Evolutionary conservation across 306 rosid genomes (phyloP), one percentile per base, ranked within the genome.

Genomic region (Inga oerstediana): DNA sequence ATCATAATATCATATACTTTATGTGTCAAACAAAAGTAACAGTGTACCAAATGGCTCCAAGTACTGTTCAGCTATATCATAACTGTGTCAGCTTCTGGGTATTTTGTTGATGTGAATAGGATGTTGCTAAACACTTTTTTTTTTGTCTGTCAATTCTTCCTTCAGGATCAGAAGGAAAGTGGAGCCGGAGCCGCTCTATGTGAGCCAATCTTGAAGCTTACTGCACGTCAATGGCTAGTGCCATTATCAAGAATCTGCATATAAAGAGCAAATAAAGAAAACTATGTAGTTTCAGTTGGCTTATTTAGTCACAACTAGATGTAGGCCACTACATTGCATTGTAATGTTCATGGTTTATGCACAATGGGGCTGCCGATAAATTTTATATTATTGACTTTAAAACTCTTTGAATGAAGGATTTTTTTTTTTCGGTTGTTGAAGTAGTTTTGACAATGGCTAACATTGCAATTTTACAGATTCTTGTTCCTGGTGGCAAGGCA

Each of bases 151-250:
- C 78, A 45, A 74, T 52, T 86, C 81, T 68, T 81, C 35, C 87
- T 85, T 79, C 91, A 93, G 98, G 99, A 96, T 96, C 84, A 88
- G 89, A 84, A 80, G 93, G 85, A 94, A 91, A 79, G 93, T 89
- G 81, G 94, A 88, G 88, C 94, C 97, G 32, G 90, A 91, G 84
- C 97, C 98, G 64, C 87, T 97, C 66, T 94, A 89, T 83, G 90
- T 84, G 69, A 83, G 81, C 83, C 34, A 52, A 72, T 72, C 3
- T 22, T 30, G 62, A 35, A 58, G 70, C 76, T 59, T 49, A 72
- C 61, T 27, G 45, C 43, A n/a, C 71, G 37, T 75, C 74, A 66
- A 9, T 51, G 49, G 46, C 51, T 44, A 52, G 72, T 22, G 37
- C 34, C 16, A 19, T 22, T 41, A n/a, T 67, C 30, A n/a, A 30